phyloP scores from a whole-genome alignment of 2,329 filamentous ascomycete genomes.

The Cercospora brassicicola region DNA sequence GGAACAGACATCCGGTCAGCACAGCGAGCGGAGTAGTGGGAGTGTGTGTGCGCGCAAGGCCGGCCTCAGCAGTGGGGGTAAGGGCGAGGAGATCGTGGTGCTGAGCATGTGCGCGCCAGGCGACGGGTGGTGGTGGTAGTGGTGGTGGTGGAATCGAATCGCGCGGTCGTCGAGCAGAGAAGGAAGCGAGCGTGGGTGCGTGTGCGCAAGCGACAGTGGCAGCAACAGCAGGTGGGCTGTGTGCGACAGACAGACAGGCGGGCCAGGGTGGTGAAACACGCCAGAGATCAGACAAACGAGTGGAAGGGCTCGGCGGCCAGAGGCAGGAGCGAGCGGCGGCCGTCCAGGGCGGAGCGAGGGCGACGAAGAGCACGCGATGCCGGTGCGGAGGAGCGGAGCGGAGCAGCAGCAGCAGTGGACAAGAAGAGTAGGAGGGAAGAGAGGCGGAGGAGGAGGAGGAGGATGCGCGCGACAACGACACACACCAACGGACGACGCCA shows the following conservation, averaged over 20 bases:
- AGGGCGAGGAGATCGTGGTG: constrained; percentile 1
- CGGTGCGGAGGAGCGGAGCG: neutral
- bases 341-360: constrained; percentile 3
- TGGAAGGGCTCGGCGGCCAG: neutral
- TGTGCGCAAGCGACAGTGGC: constrained; percentile 1
- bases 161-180: neutral
- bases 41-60: constrained; percentile 1
- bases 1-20: constrained; percentile 65
- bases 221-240: neutral
- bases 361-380: neutral
- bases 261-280: constrained; percentile 11
- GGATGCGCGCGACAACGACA: neutral
- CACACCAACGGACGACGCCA: neutral
- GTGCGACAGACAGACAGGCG: neutral
- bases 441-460: neutral
- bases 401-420: neutral
- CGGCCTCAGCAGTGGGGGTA: constrained; percentile 3
- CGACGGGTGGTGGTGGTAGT: constrained; percentile 9
- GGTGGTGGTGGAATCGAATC: constrained; percentile 3
- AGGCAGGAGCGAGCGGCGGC: neutral
- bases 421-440: neutral
- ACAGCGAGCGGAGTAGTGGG: constrained; percentile 12
- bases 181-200: constrained; percentile 16
- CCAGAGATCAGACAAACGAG: constrained; percentile 1
- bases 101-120: constrained; percentile 23